Percentiles rank a stretch among this genome's conserved stretches.
Conservation (phyloP, 495 filamentous ascomycete species). For the Sphaerosporella brunnea region DNA sequence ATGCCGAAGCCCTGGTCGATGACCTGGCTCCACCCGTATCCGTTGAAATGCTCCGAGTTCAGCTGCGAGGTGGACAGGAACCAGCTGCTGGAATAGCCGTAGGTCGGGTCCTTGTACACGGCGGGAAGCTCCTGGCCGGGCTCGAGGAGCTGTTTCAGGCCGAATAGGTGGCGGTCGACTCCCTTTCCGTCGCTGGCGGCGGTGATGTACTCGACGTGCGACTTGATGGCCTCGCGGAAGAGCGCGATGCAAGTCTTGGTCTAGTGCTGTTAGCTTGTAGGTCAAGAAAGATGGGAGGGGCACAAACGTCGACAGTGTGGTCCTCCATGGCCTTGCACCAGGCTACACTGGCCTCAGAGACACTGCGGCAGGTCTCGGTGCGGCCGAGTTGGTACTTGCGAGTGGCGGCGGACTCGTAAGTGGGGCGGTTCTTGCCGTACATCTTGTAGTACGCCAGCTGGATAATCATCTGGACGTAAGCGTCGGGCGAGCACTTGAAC, state of each 20-base stretch:
- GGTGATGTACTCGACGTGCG: slow-evolving; percentile 76
- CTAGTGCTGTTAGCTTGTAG: not conserved
- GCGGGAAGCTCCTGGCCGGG: slow-evolving; percentile 67
- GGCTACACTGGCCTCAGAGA: slow-evolving; percentile 79
- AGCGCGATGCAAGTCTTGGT: slow-evolving; percentile 44
- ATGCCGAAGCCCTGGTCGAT: slow-evolving; percentile 92
- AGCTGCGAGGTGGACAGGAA: slow-evolving; percentile 76
- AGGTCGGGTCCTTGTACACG: slow-evolving; percentile 76
- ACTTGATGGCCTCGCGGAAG: slow-evolving; percentile 63
- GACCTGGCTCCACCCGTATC: slow-evolving; percentile 98
- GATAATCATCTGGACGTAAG: slow-evolving; percentile 97
- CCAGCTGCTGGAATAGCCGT: slow-evolving; percentile 70
- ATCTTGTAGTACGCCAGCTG: slow-evolving; percentile 98
- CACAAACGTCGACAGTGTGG: slow-evolving; percentile 33
- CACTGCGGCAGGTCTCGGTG: slow-evolving; percentile 85
- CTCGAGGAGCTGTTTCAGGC: slow-evolving; percentile 75
- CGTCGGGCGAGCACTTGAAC: slow-evolving; percentile 95
- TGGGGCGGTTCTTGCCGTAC: slow-evolving; percentile 94
- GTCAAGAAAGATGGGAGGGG: not conserved
- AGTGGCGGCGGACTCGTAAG: slow-evolving; percentile 91
- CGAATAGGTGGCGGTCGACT: slow-evolving; percentile 92
- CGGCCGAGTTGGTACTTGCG: slow-evolving; percentile 90
- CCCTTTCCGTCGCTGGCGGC: slow-evolving; percentile 82
- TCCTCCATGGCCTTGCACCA: slow-evolving; percentile 79
- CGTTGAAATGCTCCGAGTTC: slow-evolving; percentile 93